Conservation (phyloP, 805 yeast genomes). For the Candida krabiensis region DNA sequence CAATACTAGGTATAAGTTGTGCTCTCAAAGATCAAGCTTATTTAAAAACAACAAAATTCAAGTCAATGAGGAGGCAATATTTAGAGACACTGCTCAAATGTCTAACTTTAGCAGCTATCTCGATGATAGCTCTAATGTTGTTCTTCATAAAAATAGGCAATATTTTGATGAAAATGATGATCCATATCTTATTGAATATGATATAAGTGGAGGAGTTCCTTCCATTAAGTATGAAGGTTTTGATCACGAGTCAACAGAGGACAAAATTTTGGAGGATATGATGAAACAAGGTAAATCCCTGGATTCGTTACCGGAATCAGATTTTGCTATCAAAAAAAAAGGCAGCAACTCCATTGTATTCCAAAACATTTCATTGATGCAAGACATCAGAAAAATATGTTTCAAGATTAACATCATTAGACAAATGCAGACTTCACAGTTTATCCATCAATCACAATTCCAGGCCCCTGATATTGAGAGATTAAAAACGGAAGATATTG, state of each 20-base stretch:
- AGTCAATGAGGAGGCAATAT: conserved; percentile 64
- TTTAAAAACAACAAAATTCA: conserved; percentile 63
- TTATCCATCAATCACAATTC: conserved; percentile 71
- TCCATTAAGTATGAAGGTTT: conserved; percentile 54
- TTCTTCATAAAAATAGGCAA: conserved; percentile 34
- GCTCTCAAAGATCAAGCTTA: conserved; percentile 63
- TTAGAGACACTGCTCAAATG: conserved; percentile 70
- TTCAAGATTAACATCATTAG: conserved; percentile 85
- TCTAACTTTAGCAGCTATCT: conserved; percentile 51
- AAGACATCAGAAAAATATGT: conserved; percentile 83
- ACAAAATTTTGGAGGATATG: conserved; percentile 40
- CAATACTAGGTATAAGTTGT: conserved; percentile 71
- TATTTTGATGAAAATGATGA: conserved; percentile 55
- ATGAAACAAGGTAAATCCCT: conserved; percentile 27
- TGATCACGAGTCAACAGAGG: conserved; percentile 44
- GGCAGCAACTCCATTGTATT: conserved; percentile 65
- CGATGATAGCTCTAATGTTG: conserved; percentile 36
- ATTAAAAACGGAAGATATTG: conserved; percentile 68
- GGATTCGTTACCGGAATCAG: conserved; percentile 39
- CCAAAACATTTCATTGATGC: conserved; percentile 74
- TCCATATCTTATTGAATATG: conserved; percentile 78
- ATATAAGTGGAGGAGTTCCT: conserved; percentile 79
- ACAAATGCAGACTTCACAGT: conserved; percentile 84
- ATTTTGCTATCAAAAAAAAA: conserved; percentile 41
- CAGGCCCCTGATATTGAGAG: conserved; percentile 65